Conservation (phyloP, 208 protist species). For the Leishmania tropica region DNA sequence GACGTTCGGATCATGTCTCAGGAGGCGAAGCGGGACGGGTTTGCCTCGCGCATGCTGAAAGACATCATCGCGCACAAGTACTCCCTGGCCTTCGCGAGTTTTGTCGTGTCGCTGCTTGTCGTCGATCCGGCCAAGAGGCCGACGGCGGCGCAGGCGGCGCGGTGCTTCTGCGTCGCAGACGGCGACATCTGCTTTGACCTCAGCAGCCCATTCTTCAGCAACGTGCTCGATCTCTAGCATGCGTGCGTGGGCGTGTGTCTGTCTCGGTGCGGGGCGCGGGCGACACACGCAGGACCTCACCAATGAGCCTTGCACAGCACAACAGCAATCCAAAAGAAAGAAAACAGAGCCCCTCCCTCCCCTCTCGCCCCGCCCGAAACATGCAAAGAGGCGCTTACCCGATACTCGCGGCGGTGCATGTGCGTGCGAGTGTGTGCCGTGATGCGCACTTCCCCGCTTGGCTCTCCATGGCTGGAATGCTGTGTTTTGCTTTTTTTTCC, state of each 20-base stretch:
- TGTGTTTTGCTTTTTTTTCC: not conserved
- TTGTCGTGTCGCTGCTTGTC: constrained; percentile 78
- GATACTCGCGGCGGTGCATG: not conserved
- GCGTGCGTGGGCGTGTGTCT: not conserved
- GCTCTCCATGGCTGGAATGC: not conserved
- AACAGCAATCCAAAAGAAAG: no score
- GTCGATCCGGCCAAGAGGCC: constrained; percentile 67
- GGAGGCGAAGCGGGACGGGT: constrained; percentile 63
- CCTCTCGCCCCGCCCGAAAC: not conserved
- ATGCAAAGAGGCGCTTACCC: not conserved
- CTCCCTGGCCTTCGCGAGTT: constrained; percentile 74
- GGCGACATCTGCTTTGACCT: constrained; percentile 58
- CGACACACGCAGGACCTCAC: no score
- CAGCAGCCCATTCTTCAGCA: constrained; percentile 71
- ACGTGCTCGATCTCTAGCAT: constrained; percentile 62
- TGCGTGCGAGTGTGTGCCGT: not conserved
- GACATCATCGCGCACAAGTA: constrained; percentile 62
- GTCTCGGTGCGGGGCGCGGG: not conserved
- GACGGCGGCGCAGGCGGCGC: constrained; percentile 55
- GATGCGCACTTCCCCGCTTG: not conserved
- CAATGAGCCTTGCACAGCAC: no score
- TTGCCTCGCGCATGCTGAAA: constrained; percentile 71
- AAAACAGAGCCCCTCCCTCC: not conserved
- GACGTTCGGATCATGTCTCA: constrained; percentile 80
- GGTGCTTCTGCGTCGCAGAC: constrained; percentile 56